These are phyloP conservation scores for Ophiostoma novo-ulmi DNA, from an alignment of 2,329 filamentous ascomycete species.

Conservation along the genomic window DNA sequence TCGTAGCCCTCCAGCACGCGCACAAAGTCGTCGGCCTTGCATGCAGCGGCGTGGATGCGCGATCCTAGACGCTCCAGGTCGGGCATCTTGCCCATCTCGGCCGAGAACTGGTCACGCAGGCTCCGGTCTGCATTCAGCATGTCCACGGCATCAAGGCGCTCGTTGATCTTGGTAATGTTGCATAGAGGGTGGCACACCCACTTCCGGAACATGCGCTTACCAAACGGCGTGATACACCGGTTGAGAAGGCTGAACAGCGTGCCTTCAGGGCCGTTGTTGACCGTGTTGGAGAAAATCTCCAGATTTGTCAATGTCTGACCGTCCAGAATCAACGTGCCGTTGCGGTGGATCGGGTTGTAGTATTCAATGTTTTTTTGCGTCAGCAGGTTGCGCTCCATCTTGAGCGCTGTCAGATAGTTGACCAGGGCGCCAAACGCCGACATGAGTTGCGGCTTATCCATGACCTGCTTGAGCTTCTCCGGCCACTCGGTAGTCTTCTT, in stretches of 20 bases:
- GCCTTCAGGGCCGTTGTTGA: slow-evolving; percentile 76
- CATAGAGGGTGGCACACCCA: slow-evolving; percentile 96
- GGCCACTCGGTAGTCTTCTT: slow-evolving; percentile 65
- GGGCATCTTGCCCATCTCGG: slow-evolving; percentile 83
- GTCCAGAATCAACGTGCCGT: slow-evolving; percentile 86
- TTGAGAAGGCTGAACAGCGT: slow-evolving; percentile 89
- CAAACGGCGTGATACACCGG: slow-evolving; percentile 91
- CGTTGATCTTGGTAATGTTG: slow-evolving; percentile 82
- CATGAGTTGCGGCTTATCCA: slow-evolving; percentile 76
- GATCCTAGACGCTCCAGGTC: slow-evolving; percentile 93
- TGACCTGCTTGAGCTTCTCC: slow-evolving; percentile 62
- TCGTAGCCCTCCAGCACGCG: slow-evolving; percentile 93
- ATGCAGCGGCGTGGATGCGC: slow-evolving; percentile 86
- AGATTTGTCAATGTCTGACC: slow-evolving; percentile 96
- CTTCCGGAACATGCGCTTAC: slow-evolving; percentile 89
- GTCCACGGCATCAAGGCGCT: slow-evolving; percentile 82
- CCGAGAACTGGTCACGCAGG: slow-evolving; percentile 80
- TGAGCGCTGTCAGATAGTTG: slow-evolving; percentile 78
- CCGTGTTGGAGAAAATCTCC: slow-evolving; percentile 92
- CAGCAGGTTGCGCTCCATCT: slow-evolving; percentile 80
- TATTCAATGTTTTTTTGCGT: slow-evolving; percentile 85
- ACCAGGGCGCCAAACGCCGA: slow-evolving; percentile 85
- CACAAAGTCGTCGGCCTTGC: slow-evolving; percentile 86
- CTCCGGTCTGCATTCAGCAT: slow-evolving; percentile 77
- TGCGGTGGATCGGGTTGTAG: slow-evolving; percentile 87